These are phyloP conservation scores for Aspergillus sp. DNA, from an alignment of 2,329 filamentous ascomycete species.

Conservation along the genomic window DNA sequence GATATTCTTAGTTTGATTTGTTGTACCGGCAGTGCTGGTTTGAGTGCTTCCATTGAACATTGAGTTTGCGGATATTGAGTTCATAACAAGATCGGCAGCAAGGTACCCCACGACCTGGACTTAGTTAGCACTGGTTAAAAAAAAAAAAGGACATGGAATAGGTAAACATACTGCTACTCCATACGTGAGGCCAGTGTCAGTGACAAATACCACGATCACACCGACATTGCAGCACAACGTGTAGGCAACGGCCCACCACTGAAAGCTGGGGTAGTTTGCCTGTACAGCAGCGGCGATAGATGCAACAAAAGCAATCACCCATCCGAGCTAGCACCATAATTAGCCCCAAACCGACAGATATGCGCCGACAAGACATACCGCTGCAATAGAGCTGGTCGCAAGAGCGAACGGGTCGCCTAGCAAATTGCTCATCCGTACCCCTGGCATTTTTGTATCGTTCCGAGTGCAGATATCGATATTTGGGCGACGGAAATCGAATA, in stretches of 20 bases:
- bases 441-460: slow-evolving; percentile 41
- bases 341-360: background rate
- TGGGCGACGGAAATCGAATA: slow-evolving; percentile 15
- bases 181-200: slow-evolving; percentile 82
- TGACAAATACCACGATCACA: slow-evolving; percentile 78
- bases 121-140: slow-evolving; percentile 25
- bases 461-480: slow-evolving; percentile 21
- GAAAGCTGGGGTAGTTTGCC: slow-evolving; percentile 72
- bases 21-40: background rate
- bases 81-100: slow-evolving; percentile 77
- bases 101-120: slow-evolving; percentile 79
- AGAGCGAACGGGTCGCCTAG: slow-evolving; percentile 95
- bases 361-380: slow-evolving; percentile 60
- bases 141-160: background rate
- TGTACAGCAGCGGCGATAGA: slow-evolving; percentile 71
- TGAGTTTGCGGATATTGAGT: slow-evolving; percentile 81
- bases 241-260: slow-evolving; percentile 89
- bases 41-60: slow-evolving; percentile 67
- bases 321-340: slow-evolving; percentile 68
- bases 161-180: slow-evolving; percentile 70
- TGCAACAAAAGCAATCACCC: slow-evolving; percentile 87
- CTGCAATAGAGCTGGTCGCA: slow-evolving; percentile 86
- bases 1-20: slow-evolving; percentile 42
- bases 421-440: slow-evolving; percentile 81
- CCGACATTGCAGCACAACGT: slow-evolving; percentile 80